Evolutionary conservation across 1,139 yeast species (phyloP).

Genomic region (Trichomonascaceae sp.): DNA sequence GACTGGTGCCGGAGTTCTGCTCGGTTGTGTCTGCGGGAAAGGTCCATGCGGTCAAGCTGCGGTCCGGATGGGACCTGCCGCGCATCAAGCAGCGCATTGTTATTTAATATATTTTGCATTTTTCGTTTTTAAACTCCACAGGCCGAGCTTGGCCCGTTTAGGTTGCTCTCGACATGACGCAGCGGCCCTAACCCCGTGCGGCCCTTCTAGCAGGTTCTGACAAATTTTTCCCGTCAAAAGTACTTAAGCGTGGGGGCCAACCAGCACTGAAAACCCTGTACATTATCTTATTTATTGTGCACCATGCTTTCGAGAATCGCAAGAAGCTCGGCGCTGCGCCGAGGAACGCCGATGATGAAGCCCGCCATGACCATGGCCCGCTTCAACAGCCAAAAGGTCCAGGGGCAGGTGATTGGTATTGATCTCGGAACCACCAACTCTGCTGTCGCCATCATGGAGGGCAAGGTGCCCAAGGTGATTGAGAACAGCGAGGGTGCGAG

Average conservation of each 20-base stretch:
- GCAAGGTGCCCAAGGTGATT: slow-evolving; percentile 89
- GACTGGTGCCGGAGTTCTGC: slow-evolving; percentile 10
- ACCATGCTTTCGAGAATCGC: background rate
- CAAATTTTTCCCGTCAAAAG: background rate
- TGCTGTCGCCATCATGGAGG: slow-evolving; percentile 97
- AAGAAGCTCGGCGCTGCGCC: background rate
- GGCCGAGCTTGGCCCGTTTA: background rate
- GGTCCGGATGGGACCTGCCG: slow-evolving; percentile 1
- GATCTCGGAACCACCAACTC: slow-evolving; percentile 99
- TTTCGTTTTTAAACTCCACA: background rate
- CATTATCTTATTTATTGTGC: background rate
- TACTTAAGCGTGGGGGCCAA: slow-evolving; percentile 1
- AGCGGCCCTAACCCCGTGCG: background rate
- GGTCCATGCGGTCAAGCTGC: slow-evolving; percentile 10
- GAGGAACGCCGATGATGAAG: background rate
- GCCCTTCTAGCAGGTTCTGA: background rate
- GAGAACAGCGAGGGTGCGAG: slow-evolving; percentile 99
- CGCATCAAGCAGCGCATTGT: slow-evolving; percentile 2
- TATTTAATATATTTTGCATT: background rate
- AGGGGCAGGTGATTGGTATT: slow-evolving; percentile 81
- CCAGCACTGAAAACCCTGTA: background rate
- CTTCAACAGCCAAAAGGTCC: slow-evolving; percentile 29
- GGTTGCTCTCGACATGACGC: no score
- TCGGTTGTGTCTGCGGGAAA: slow-evolving; percentile 8
- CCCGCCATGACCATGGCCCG: slow-evolving; percentile 13